Conservation (phyloP, 2,329 filamentous ascomycete genomes). For the Didymella exigua region DNA sequence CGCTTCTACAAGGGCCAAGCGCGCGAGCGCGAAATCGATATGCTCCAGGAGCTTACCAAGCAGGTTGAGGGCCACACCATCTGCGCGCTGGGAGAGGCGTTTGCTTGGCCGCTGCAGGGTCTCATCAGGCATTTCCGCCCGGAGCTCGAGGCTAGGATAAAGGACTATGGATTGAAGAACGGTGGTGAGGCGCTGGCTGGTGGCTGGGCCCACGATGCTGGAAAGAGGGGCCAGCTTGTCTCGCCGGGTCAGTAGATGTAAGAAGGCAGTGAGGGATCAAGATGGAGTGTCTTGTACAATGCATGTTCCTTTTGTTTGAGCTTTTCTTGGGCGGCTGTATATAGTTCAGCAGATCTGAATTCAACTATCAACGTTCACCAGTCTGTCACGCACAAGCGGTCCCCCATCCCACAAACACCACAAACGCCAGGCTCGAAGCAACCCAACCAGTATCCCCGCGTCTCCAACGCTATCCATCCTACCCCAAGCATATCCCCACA, state of each 20-base stretch:
- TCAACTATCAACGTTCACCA: constrained; percentile 18
- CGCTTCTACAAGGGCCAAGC: constrained; percentile 92
- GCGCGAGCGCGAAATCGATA: constrained; percentile 92
- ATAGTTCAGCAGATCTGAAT: constrained; percentile 42
- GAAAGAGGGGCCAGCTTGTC: constrained; percentile 79
- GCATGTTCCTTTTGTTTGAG: constrained; percentile 38
- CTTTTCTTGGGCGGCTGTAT: constrained; percentile 39
- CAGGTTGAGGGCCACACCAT: constrained; percentile 99
- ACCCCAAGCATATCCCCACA: constrained; percentile 67
- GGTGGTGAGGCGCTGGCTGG: constrained; percentile 81
- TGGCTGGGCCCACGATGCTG: constrained; percentile 80
- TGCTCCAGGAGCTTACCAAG: constrained; percentile 99
- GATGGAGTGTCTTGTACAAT: constrained; percentile 35
- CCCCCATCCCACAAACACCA: not conserved
- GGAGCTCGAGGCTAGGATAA: constrained; percentile 90
- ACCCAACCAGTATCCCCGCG: not conserved
- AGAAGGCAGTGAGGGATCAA: not conserved
- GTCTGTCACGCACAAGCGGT: not conserved
- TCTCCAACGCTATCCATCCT: not conserved
- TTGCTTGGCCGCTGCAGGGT: constrained; percentile 97
- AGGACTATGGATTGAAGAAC: constrained; percentile 73
- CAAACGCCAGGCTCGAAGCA: constrained; percentile 8
- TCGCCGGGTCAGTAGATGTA: constrained; percentile 77
- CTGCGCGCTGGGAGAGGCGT: constrained; percentile 95
- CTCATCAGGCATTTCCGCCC: constrained; percentile 98